Evolutionary conservation across 2,329 filamentous ascomycete genomes (phyloP), one percentile per base, ranked within the genome.

Genomic region (Fusarium coffeatum): DNA sequence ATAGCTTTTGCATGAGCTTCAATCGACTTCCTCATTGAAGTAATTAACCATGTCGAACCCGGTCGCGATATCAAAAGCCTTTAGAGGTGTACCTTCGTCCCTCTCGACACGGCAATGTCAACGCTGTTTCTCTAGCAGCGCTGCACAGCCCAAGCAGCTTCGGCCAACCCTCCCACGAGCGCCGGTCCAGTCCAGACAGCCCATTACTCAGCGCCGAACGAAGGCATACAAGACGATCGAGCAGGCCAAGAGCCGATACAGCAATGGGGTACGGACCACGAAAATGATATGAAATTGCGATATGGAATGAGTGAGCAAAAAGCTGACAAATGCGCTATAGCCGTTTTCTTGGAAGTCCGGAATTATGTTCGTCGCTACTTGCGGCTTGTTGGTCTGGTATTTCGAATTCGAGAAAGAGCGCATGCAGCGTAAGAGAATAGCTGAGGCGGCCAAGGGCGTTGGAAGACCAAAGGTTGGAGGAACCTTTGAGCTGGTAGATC

Each of bases 321-420:
- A 42, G 72, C 77, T 78, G 74, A 78, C 76, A 69, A 68, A 68
- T 60, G 28, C 59, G 47, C 43, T 41, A 64, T 58, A 94, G 91
- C 96, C 96, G 30, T 98, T 99, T 84, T 97, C 94, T 56, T 94
- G 93, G 89, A 95, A 93, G 82, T 92, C 95, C 32, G 95, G 93
- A 20, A 74, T 94, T 53, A 86, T 99, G 69, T 98, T 99, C 83
- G 85, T 98, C 70, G 78, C 87, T 48, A 92, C 94, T 4, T 94
- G 93, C 73, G 90, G 83, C 15, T 91, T 89, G 28, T 86, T 99
- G 76, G 90, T 94, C 65, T 88, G 93, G 81, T 99, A 98, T 80
- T 98, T 99, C 81, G 93, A 94, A 76, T 89, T 90, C 75, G 96
- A 99, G 81, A 98, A 98, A 85, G 89, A 89, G 74, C 91, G 96